Evolutionary conservation across 2,329 filamentous ascomycete genomes (phyloP).

Genomic region (Alternaria triticina): DNA sequence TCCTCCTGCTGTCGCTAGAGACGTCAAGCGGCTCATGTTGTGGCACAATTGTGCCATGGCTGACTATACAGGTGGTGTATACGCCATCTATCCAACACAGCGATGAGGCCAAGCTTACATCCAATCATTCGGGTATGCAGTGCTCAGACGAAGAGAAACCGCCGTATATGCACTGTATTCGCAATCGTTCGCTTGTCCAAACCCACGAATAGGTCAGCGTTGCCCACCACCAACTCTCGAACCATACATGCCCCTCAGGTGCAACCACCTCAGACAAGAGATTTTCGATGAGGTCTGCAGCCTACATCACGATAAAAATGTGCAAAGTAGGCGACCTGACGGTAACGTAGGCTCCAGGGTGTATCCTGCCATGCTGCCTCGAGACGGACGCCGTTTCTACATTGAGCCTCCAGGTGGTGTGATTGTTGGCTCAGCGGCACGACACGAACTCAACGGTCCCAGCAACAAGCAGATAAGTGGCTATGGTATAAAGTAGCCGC

Average conservation of each 20-base stretch:
- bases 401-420: conserved; percentile 12
- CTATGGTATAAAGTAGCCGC: conserved; percentile 18
- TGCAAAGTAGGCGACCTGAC: too few species aligned
- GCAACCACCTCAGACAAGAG: conserved; percentile 1
- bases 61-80: conserved; percentile 5
- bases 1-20: conserved; percentile 3
- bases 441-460: conserved; percentile 26
- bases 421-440: conserved; percentile 23
- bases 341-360: too few species aligned
- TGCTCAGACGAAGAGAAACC: conserved; percentile 18
- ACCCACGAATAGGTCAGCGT: conserved; percentile 24
- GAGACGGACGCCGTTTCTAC: conserved; percentile 7
- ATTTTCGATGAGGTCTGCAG: too few species aligned
- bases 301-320: too few species aligned
- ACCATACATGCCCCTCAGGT: conserved; percentile 22
- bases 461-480: conserved; percentile 16
- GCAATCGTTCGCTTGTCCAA: conserved; percentile 22
- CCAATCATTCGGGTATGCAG: conserved; percentile 14
- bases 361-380: conserved; percentile 15
- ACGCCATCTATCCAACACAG: neutral
- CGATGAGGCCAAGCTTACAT: neutral
- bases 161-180: conserved; percentile 26
- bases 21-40: conserved; percentile 2
- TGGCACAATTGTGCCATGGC: conserved; percentile 1
- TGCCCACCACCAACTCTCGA: conserved; percentile 23